Base-by-base conservation (phyloP, 2,329 filamentous ascomycete genomes). In the Colletotrichum nymphaeae region DNA sequence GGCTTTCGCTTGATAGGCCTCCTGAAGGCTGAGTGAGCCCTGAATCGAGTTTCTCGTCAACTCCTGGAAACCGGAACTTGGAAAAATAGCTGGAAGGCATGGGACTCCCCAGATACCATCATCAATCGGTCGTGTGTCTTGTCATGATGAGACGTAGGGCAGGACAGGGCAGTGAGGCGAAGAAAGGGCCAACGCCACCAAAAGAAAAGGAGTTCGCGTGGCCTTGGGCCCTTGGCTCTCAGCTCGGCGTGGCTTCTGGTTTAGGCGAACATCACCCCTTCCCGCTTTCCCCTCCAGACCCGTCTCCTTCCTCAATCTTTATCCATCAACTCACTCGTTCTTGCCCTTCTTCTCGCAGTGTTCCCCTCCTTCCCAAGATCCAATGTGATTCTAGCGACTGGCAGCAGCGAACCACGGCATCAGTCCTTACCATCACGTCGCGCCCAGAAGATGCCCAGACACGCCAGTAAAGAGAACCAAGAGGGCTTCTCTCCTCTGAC, bases 401-500 rank as follows among this genome's bases (percentile, higher is more conserved):
- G 19, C 42, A 49, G 42, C 19, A 49, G 19, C 42, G 42, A 49
- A 49, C 37, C 37, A 42, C 6, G 42, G 19, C 42, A 49, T 49
- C 19, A 49, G 19, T 12, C 52, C 60, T 67, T 49, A 35, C 28
- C 64, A 67, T 70, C 65, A 62, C 56, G 60, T n/a, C 42, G 26
- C 55, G 70, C 70, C 67, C 35, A 70, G 70, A 73, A 32, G 65
- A 22, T 30, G 49, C 62, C 67, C 56, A 70, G 60, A 35, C 28
- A 55, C 56, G 67, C 28, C 55, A 49, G 30, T 46, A 46, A 52
- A 46, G 30, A 16, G 37, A 42, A 19, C 37, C 37, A 42, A 42
- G 37, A 42, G 37, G 16, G 37, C 16, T 57, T 28, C 52, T n/a
- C 60, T 28, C 14, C 46, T 49, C 60, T 73, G 67, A 73, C 70